Conservation (phyloP, 2,329 filamentous ascomycete species). For the Aspergillus tanneri region DNA sequence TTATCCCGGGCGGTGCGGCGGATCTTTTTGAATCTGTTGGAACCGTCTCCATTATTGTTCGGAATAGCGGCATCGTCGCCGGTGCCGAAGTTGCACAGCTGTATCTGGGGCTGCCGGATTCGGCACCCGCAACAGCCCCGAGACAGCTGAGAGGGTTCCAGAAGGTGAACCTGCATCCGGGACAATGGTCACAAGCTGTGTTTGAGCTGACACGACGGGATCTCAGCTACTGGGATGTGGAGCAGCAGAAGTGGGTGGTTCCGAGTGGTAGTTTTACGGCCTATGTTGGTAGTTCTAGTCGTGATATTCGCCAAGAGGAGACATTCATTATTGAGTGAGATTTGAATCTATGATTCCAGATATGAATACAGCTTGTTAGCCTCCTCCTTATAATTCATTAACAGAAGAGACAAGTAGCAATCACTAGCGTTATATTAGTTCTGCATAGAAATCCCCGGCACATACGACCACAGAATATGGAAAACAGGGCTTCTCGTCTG, state of each 20-base stretch:
- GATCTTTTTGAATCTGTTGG: conserved; percentile 56
- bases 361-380: no score
- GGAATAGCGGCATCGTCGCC: conserved; percentile 50
- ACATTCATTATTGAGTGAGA: not conserved
- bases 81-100: conserved; percentile 57
- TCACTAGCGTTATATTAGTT: no score
- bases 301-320: conserved; percentile 1
- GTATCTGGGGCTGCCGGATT: conserved; percentile 51
- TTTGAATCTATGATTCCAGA: no score
- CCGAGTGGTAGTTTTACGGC: conserved; percentile 23
- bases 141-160: conserved; percentile 53
- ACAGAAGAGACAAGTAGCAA: no score
- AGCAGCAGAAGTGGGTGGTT: conserved; percentile 34
- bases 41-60: conserved; percentile 48
- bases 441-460: no score
- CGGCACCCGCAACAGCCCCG: conserved; percentile 14
- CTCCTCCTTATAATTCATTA: no score
- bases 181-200: conserved; percentile 39
- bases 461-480: no score
- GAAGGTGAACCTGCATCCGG: conserved; percentile 47
- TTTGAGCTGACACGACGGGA: conserved; percentile 48
- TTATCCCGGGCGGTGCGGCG: conserved; percentile 47
- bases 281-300: conserved; percentile 18
- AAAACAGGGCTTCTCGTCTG: no score
- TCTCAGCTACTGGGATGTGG: conserved; percentile 38